phyloP scores from a whole-genome alignment of 768 basidiomycete genomes.

The Collybia mongolica region DNA sequence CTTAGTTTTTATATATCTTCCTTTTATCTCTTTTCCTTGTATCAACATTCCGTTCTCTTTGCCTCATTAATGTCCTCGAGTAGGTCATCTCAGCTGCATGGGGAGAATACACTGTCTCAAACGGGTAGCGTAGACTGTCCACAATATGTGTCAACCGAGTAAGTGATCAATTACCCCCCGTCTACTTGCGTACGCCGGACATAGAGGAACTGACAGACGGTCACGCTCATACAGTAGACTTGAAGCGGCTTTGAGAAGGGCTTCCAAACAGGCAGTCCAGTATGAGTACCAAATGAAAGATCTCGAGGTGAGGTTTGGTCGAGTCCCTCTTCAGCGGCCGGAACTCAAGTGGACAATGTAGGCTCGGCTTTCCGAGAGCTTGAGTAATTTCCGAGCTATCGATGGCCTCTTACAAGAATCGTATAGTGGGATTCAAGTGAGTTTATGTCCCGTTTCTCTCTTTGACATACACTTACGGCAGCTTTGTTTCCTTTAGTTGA shows the following conservation, averaged over 20 bases:
- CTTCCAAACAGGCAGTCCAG: conserved; percentile 44
- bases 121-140: conserved; percentile 12
- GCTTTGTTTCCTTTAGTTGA: conserved; percentile 39
- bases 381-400: conserved; percentile 75
- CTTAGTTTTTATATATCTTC: conserved; percentile 5
- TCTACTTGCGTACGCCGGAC: background rate
- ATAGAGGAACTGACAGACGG: background rate
- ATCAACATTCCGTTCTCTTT: conserved; percentile 4
- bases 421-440: conserved; percentile 57
- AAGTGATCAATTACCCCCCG: background rate
- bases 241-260: conserved; percentile 44
- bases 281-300: conserved; percentile 62
- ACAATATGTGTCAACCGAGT: conserved; percentile 19
- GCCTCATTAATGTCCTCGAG: conserved; percentile 15
- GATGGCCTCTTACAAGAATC: conserved; percentile 69
- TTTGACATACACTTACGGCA: background rate
- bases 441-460: conserved; percentile 12
- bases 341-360: conserved; percentile 22
- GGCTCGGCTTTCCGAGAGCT: conserved; percentile 65
- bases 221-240: conserved; percentile 33
- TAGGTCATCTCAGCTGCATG: conserved; percentile 11
- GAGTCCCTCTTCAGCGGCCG: background rate
- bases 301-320: conserved; percentile 44
- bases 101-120: conserved; percentile 7
- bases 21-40: conserved; percentile 3